Percentiles rank a stretch among this genome's conserved stretches.
These are phyloP conservation scores for Arabis hirsuta DNA, from an alignment of 345 rosid genomes.

Conservation along the genomic window DNA sequence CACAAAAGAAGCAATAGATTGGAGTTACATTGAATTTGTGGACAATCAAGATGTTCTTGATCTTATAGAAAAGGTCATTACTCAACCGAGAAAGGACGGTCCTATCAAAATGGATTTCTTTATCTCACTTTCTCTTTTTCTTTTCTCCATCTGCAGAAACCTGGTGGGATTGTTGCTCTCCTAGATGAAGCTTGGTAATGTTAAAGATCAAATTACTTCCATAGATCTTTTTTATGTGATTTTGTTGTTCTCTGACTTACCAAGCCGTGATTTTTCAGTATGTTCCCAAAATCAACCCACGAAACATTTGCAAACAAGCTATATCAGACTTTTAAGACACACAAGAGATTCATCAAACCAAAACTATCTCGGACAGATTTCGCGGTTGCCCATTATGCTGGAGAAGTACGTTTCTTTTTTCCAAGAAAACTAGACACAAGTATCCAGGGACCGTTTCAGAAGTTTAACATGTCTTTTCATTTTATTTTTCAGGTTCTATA, in stretches of 20 bases:
- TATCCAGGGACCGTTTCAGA: not conserved
- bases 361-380: slow-evolving; percentile 96
- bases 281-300: slow-evolving; percentile 99
- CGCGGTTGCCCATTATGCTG: slow-evolving; percentile 89
- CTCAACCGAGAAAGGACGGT: slow-evolving; percentile 5
- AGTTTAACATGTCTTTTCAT: not conserved
- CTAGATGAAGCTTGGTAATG: slow-evolving; percentile 89
- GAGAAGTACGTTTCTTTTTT: slow-evolving; percentile 63
- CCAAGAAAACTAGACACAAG: not conserved
- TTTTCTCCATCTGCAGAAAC: slow-evolving; percentile 57
- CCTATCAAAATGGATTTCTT: not conserved
- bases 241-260: slow-evolving; percentile 32
- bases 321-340: slow-evolving; percentile 83
- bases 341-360: slow-evolving; percentile 96
- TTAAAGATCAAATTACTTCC: not conserved
- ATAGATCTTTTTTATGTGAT: not conserved
- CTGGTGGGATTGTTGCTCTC: slow-evolving; percentile 82
- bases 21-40: slow-evolving; percentile 98
- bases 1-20: slow-evolving; percentile 87
- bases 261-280: slow-evolving; percentile 56
- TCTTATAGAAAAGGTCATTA: slow-evolving; percentile 83
- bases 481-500: slow-evolving; percentile 71
- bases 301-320: slow-evolving; percentile 96
- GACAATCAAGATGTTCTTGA: slow-evolving; percentile 97
- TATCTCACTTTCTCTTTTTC: not conserved